Conservation (phyloP, 768 basidiomycete species). For the Lactifluus echinatus region DNA sequence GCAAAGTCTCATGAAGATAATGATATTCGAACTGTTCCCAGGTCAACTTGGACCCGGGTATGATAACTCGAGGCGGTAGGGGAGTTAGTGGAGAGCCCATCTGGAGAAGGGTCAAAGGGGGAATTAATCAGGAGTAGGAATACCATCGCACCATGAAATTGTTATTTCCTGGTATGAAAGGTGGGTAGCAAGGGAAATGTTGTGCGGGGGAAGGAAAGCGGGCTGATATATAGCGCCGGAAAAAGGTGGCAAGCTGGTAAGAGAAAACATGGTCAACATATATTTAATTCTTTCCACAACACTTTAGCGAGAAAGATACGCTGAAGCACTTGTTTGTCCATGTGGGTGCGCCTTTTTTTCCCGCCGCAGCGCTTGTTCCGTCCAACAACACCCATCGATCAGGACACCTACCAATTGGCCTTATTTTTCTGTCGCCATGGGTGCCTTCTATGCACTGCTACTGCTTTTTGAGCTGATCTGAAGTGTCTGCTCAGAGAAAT, state of each 20-base stretch:
- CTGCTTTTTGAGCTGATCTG: background rate
- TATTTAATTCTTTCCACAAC: slow-evolving; percentile 5
- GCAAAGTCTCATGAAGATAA: background rate
- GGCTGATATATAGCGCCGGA: background rate
- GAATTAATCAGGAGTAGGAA: no score
- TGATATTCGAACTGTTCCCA: slow-evolving; percentile 4
- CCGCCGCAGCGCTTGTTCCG: slow-evolving; percentile 18
- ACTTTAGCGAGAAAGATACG: slow-evolving; percentile 18
- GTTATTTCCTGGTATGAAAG: background rate
- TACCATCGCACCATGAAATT: background rate
- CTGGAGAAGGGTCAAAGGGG: background rate
- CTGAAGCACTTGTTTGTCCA: slow-evolving; percentile 38
- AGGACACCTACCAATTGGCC: background rate
- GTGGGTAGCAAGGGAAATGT: background rate
- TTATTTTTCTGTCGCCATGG: background rate
- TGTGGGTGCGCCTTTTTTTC: slow-evolving; percentile 31
- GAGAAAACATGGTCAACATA: slow-evolving; percentile 12
- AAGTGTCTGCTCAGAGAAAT: no score
- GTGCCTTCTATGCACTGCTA: background rate
- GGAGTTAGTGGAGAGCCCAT: background rate
- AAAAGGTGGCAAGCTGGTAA: slow-evolving; percentile 4
- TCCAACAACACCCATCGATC: slow-evolving; percentile 5
- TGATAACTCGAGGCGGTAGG: background rate
- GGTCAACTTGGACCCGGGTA: background rate
- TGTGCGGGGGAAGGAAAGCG: background rate